Evolutionary conservation across 225 moss, liverwort and hornwort species (phyloP), one percentile per base, ranked within the genome.

Genomic region (Physcomitrellopsis africana): DNA sequence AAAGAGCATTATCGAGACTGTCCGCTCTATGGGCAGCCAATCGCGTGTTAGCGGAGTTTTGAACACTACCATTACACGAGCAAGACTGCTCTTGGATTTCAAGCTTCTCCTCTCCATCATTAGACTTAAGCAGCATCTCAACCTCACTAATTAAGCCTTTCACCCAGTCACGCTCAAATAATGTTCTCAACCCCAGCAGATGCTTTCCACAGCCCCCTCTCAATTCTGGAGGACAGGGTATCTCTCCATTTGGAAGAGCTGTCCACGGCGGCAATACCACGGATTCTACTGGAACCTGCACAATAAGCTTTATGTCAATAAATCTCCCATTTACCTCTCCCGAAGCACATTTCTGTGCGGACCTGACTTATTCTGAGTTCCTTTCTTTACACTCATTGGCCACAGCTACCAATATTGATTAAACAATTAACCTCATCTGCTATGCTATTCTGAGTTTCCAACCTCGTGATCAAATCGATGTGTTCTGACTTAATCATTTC

Each of bases 171-270:
- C 71, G 76, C 55, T 86, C 78, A 65, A 86, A 86, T 53, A 89
- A 76, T 47, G 89, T 86, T 76, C 67, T 77, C 71, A 89, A 78
- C 65, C 68, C 76, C 19, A 89, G 67, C 17, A 47, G 11, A 44
- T 86, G 84, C 5, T 65, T 73, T 61, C 84, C 84, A 48, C 89
- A 89, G 43, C 89, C 89, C 19, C 89, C 86, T 22, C 84, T 80
- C 29, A 64, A 55, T 69, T 66, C 77, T 27, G 86, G 84, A 56
- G 84, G 86, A 67, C 89, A 89, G 52, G 79, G 80, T 60, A 87
- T 81, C 65, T 24, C 74, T 27, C 89, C 89, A 73, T 85, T 82
- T 44, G 69, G 65, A 76, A 41, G 60, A 22, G 73, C 76, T 73
- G 72, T 72, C 89, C 86, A 87, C 10, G 78, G 78, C 22, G 82